Percentiles rank a stretch among this genome's conserved stretches.
Evolutionary conservation across 257 asterid genomes (phyloP).

Genomic region (Przewalskia tangutica): DNA sequence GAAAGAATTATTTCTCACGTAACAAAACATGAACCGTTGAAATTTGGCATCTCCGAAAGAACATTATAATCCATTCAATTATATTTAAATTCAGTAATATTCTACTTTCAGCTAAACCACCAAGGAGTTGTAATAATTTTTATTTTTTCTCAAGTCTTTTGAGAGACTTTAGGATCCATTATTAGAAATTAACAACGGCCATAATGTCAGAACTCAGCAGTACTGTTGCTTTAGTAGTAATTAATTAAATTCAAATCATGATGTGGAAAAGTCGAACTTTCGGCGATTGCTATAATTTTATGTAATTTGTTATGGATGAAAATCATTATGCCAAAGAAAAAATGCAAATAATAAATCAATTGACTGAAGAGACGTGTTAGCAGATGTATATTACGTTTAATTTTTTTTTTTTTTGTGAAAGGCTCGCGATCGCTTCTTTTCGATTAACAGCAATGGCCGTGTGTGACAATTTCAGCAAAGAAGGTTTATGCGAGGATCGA

Average conservation of each 20-base stretch:
- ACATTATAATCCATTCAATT: neutral
- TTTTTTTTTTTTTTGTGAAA: too few species aligned
- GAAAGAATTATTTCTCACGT: too few species aligned
- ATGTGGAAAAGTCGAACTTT: neutral
- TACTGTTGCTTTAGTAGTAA: neutral
- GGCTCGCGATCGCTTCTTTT: too few species aligned
- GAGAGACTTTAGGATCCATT: neutral
- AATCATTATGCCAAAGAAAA: too few species aligned
- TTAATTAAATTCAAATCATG: neutral
- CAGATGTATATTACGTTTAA: too few species aligned
- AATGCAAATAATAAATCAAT: too few species aligned
- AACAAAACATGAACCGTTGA: too few species aligned
- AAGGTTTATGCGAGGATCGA: too few species aligned
- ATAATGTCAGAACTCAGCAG: neutral
- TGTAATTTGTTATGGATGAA: too few species aligned
- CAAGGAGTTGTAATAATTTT: neutral
- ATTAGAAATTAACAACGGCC: neutral
- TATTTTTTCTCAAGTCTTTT: neutral
- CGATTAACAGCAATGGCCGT: too few species aligned
- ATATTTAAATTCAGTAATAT: neutral
- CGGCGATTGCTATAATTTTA: neutral
- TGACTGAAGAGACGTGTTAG: too few species aligned
- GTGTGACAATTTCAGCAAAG: too few species aligned
- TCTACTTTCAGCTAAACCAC: neutral
- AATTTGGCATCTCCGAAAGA: neutral